Percentiles rank a stretch among this genome's conserved stretches.
These are phyloP conservation scores for Pseudevernia furfuracea DNA, from an alignment of 495 filamentous ascomycete genomes.

Conservation along the genomic window DNA sequence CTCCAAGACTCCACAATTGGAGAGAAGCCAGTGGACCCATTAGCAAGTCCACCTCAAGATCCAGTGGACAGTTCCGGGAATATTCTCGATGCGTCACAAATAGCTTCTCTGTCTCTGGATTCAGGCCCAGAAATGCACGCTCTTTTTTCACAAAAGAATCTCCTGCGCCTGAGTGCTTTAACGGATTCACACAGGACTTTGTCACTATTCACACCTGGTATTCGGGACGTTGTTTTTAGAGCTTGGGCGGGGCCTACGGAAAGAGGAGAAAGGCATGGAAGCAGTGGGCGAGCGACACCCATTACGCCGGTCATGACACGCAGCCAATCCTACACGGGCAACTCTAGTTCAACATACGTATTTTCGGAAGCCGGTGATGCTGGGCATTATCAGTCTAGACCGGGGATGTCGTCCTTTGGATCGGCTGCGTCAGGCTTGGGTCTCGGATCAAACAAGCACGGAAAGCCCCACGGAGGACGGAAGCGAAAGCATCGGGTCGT, in stretches of 20 bases:
- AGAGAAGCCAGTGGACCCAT: constrained; percentile 59
- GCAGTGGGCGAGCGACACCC: constrained; percentile 27
- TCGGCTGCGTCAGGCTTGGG: constrained; percentile 51
- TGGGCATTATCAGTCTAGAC: constrained; percentile 40
- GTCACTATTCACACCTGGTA: constrained; percentile 76
- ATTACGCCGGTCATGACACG: constrained; percentile 41
- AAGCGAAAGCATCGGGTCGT: constrained; percentile 93
- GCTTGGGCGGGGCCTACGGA: constrained; percentile 86
- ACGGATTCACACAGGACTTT: constrained; percentile 78
- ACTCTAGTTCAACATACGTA: constrained; percentile 52
- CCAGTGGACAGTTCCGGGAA: constrained; percentile 70
- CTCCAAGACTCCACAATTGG: constrained; percentile 27
- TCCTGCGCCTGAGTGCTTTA: constrained; percentile 66
- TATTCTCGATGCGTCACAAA: constrained; percentile 61
- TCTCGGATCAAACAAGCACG: constrained; percentile 55
- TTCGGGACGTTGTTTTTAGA: constrained; percentile 77
- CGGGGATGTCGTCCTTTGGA: constrained; percentile 35
- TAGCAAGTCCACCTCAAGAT: constrained; percentile 71
- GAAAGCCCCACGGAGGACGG: constrained; percentile 55
- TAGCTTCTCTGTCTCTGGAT: constrained; percentile 67
- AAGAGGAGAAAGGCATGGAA: constrained; percentile 51
- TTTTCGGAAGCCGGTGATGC: constrained; percentile 50
- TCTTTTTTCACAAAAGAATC: constrained; percentile 84
- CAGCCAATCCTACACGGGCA: constrained; percentile 55
- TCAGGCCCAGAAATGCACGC: constrained; percentile 68